Evolutionary conservation across 768 basidiomycete species (phyloP), one percentile per base, ranked within the genome.

Genomic region (Serendipita sp.): DNA sequence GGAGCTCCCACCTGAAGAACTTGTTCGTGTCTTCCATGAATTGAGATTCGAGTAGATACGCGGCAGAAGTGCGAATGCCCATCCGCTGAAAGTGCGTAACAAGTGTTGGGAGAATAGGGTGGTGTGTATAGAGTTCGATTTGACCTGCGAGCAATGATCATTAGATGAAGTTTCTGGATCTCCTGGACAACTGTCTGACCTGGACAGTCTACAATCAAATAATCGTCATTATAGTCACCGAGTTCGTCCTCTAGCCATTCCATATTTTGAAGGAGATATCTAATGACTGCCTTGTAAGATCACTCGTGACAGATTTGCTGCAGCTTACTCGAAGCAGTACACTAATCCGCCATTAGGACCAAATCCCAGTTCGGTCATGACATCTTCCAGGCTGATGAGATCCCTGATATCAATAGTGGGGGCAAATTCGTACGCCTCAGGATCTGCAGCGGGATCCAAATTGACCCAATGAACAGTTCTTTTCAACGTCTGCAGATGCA

Each of bases 11-110:
- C 89, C 88, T 88, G 75, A 99, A 99, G 75, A 96, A 99, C 71
- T 99, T 99, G 74, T 92, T 89, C 68, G 88, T 87, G 74, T 99
- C 96, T 75, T 99, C 96, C 92, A 98, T 98, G 75, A 99, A 99
- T 69, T 99, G 96, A 0, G 91, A 93, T 71, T 99, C 96, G 67
- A 99, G 84, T 45, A 99, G 82, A 72, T 98, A 99, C 34, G 83
- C 84, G 2, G 89, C 90, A 69, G 87, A 91, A n/a, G 83, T 84
- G 65, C 94, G 80, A 66, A 98, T 86, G 52, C 88, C 86, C 72
- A 94, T 79, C 58, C 84, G 79, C 68, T 80, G 74, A 66, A 91
- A 74, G 71, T 85, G 77, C 73, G 83, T 80, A n/a, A 89, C 87
- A 44, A 99, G 84, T 3, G 86, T 83, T 0, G 96, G 94, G 44